Evolutionary conservation across 371 early-diverging fungal species (phyloP), one percentile per base, ranked within the genome.

Genomic region (Sporodiniella umbellata): DNA sequence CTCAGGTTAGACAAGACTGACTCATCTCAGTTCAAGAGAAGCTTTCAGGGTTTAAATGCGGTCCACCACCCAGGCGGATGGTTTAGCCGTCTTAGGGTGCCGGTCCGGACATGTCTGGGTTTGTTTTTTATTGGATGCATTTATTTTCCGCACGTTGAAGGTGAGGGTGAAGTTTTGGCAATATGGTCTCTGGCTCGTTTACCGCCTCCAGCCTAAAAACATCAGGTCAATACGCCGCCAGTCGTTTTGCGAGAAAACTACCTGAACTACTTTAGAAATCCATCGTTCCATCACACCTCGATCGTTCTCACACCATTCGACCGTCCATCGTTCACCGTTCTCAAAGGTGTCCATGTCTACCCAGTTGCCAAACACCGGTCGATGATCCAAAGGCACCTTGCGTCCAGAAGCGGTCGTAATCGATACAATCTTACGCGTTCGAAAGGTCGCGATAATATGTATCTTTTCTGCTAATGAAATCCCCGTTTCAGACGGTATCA

Each of bases 401-500:
- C 74, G 58, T 10, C 74, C 74, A 1, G 66, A 58, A 26, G 67
- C 62, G 0, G 69, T 67, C 2, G 69, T 59, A 28, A 77, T 77
- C 0, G 66, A 60, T 23, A 71, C 42, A 26, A 77, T 66, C 18
- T 69, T 70, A n/a, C 66, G 53, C 3, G 78, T 77, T 30, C 72
- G 55, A 47, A 73, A 73, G 0, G 78, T 77, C 10, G 78, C 78
- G 44, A 77, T 73, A 2, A 53, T 62, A 44, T 71, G 66, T 5
- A 77, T 77, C 28, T 68, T 72, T 23, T 73, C 64, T 1, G 78
- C 78, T 19, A 77, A 51, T 1, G 65, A 60, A 14, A 62, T 7
- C 0, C 78, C 78, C 17, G 78, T 77, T 25, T 77, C 78, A 0
- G 64, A 62, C n/a, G 74, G 71, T 15, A 63, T 50, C 8, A 77